Percentiles rank a stretch among this genome's conserved stretches.
Evolutionary conservation across 2,329 filamentous ascomycete genomes (phyloP).

Genomic region (Trichoderma brevicompactum): DNA sequence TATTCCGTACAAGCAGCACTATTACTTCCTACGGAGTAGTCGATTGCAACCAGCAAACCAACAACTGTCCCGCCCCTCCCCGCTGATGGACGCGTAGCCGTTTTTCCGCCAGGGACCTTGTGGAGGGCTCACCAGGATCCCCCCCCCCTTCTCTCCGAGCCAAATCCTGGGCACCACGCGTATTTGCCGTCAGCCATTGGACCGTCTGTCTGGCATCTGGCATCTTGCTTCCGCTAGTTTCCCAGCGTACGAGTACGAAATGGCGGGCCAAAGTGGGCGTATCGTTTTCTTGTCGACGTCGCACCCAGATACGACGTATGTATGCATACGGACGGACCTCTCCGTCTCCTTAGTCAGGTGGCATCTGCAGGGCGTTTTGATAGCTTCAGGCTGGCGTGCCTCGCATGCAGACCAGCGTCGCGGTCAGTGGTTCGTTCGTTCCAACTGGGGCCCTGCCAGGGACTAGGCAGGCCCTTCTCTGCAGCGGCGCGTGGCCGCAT

Average conservation of each 20-base stretch:
- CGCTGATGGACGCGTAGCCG: constrained; percentile 8
- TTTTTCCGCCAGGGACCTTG: constrained; percentile 3
- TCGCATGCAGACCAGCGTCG: background rate
- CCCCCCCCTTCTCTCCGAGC: background rate
- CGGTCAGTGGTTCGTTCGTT: background rate
- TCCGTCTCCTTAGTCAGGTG: constrained; percentile 13
- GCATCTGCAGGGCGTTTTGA: background rate
- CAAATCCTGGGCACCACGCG: constrained; percentile 16
- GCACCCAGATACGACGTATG: no score
- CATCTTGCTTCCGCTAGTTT: background rate
- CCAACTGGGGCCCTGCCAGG: background rate
- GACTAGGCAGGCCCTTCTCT: no score
- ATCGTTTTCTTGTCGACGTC: no score
- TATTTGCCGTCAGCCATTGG: constrained; percentile 2
- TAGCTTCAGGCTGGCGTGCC: background rate
- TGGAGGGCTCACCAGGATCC: constrained; percentile 6
- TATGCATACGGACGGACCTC: background rate
- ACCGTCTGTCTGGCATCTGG: background rate
- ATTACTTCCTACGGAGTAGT: no score
- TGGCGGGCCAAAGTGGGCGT: no score
- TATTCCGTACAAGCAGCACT: no score
- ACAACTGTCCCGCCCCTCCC: background rate
- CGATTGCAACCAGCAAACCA: background rate
- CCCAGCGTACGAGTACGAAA: constrained; percentile 16
- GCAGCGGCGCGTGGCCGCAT: no score